phyloP scores from a whole-genome alignment of 2,329 filamentous ascomycete genomes.

The Exophiala phaeomuriformis region DNA sequence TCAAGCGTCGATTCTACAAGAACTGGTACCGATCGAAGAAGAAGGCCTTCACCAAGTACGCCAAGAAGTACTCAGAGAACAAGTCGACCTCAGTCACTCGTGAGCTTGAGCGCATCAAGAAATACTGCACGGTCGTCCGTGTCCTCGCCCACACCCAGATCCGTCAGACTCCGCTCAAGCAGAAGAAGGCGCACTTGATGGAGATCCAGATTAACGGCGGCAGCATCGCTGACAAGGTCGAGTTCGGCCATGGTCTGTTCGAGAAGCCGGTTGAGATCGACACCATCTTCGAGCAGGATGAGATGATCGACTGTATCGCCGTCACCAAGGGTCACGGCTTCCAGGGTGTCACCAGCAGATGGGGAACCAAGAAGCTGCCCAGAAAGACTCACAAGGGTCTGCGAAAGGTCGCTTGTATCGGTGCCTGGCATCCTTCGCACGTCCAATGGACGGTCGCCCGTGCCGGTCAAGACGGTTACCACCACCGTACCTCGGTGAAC shows the following conservation, averaged over 20 bases:
- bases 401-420: slow-evolving; percentile 99
- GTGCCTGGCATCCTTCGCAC: slow-evolving; percentile 99
- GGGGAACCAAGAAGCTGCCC: slow-evolving; percentile 99
- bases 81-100: slow-evolving; percentile 83
- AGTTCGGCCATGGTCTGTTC: slow-evolving; percentile 90
- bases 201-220: slow-evolving; percentile 99
- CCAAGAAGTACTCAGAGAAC: slow-evolving; percentile 98
- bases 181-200: slow-evolving; percentile 99
- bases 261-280: slow-evolving; percentile 96
- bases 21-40: slow-evolving; percentile 99
- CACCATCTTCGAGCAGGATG: slow-evolving; percentile 96
- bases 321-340: slow-evolving; percentile 99
- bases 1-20: slow-evolving; percentile 99
- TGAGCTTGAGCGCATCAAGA: slow-evolving; percentile 99
- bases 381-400: slow-evolving; percentile 99
- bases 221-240: slow-evolving; percentile 90
- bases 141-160: slow-evolving; percentile 99
- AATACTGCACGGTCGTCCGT: slow-evolving; percentile 99
- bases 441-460: slow-evolving; percentile 99
- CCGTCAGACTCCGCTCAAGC: slow-evolving; percentile 98
- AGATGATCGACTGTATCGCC: slow-evolving; percentile 98
- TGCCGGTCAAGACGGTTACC: slow-evolving; percentile 99
- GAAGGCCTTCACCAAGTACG: slow-evolving; percentile 99
- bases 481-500: slow-evolving; percentile 99
- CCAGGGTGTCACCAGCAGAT: slow-evolving; percentile 92